Conservation (phyloP, 345 rosid species). For the Bruguiera gymnorhiza region DNA sequence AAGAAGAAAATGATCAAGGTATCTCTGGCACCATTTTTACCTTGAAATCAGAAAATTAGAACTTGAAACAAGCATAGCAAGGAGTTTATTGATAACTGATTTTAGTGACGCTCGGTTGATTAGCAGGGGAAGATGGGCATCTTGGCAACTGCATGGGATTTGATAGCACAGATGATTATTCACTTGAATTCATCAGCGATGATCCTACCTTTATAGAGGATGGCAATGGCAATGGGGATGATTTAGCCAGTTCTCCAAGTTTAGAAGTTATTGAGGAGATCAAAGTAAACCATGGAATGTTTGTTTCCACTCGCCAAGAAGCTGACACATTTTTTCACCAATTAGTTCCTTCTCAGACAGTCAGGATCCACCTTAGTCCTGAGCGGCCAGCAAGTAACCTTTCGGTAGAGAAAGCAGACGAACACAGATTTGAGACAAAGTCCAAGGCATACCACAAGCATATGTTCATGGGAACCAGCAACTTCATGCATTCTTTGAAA, state of each 20-base stretch:
- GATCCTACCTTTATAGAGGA: slow-evolving; percentile 32
- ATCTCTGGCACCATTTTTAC: not conserved
- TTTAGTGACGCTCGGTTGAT: not conserved
- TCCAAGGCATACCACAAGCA: slow-evolving; percentile 6
- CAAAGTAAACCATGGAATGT: slow-evolving; percentile 72
- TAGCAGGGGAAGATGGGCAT: slow-evolving; percentile 38
- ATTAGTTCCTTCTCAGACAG: slow-evolving; percentile 71
- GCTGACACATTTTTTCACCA: slow-evolving; percentile 87
- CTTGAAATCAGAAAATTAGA: not conserved
- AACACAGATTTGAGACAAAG: slow-evolving; percentile 1
- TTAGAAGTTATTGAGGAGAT: slow-evolving; percentile 69
- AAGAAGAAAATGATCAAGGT: slow-evolving; percentile 49
- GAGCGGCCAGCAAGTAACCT: slow-evolving; percentile 15
- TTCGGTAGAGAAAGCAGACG: slow-evolving; percentile 17
- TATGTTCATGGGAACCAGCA: slow-evolving; percentile 8
- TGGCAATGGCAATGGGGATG: slow-evolving; percentile 25
- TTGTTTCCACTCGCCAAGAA: slow-evolving; percentile 68
- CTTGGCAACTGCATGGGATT: slow-evolving; percentile 33
- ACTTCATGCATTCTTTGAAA: slow-evolving; percentile 31
- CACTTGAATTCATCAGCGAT: slow-evolving; percentile 53
- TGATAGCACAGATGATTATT: slow-evolving; percentile 42
- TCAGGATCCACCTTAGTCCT: slow-evolving; percentile 62
- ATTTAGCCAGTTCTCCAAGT: slow-evolving; percentile 46
- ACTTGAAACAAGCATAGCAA: not conserved
- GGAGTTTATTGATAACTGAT: not conserved